Evolutionary conservation across 768 basidiomycete genomes (phyloP).

Genomic region (Cystofilobasidium ferigula): DNA sequence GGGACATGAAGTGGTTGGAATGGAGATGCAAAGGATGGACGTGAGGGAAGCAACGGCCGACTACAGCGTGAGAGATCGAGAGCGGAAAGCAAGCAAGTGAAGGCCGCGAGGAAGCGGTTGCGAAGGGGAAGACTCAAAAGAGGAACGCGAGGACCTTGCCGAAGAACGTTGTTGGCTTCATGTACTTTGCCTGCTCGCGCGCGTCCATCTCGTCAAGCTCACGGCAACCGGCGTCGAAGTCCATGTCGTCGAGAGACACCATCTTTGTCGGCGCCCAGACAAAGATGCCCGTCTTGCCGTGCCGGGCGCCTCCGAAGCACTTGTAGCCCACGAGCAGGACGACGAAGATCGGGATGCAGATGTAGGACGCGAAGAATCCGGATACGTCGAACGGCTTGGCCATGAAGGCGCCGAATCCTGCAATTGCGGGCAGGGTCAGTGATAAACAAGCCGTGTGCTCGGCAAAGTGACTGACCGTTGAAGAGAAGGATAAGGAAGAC

Average conservation of each 20-base stretch:
- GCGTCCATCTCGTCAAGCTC: conserved; percentile 29
- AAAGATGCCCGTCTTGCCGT: background rate
- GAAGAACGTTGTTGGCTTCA: background rate
- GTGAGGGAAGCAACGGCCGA: too few species aligned
- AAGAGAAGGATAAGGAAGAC: conserved; percentile 29
- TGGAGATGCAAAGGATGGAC: background rate
- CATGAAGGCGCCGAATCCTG: conserved; percentile 32
- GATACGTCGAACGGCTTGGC: conserved; percentile 28
- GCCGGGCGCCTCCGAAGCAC: conserved; percentile 10
- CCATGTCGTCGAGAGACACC: conserved; percentile 26
- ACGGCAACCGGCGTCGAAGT: conserved; percentile 29
- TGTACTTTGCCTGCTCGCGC: conserved; percentile 12
- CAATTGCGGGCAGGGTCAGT: conserved; percentile 11
- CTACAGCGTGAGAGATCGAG: too few species aligned
- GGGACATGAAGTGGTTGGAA: too few species aligned
- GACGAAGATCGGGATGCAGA: conserved; percentile 28
- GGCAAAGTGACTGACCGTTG: background rate
- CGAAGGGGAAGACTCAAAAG: background rate
- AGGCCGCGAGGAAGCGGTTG: too few species aligned
- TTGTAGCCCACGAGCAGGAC: conserved; percentile 30
- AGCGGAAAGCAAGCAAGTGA: background rate
- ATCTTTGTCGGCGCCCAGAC: conserved; percentile 27
- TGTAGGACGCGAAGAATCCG: conserved; percentile 1
- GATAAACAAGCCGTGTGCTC: background rate
- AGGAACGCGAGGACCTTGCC: background rate